These are phyloP conservation scores for Bipolaris bicolor DNA, from an alignment of 2,329 filamentous ascomycete genomes.

Conservation along the genomic window DNA sequence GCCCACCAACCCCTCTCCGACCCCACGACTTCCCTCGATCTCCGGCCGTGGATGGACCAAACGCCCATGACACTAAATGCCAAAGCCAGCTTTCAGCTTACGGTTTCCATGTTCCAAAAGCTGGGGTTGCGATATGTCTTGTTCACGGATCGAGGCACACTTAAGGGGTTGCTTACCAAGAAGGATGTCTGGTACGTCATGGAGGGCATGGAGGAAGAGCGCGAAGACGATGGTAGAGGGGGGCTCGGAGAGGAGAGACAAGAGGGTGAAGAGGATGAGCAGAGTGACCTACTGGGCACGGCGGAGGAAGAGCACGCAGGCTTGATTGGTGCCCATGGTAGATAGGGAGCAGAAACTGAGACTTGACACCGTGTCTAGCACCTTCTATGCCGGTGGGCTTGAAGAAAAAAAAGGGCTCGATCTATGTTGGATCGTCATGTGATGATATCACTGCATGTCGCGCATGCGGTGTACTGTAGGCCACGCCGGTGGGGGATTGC, in stretches of 20 bases:
- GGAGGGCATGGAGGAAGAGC: conserved; percentile 60
- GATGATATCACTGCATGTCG: conserved; percentile 5
- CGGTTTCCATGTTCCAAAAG: conserved; percentile 91
- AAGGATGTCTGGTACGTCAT: conserved; percentile 97
- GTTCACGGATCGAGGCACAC: conserved; percentile 78
- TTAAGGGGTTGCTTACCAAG: conserved; percentile 90
- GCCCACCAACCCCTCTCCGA: conserved; percentile 78
- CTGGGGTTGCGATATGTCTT: conserved; percentile 89
- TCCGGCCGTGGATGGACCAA: conserved; percentile 98
- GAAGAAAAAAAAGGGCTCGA: neutral
- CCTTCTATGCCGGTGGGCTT: neutral
- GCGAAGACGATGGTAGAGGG: conserved; percentile 38
- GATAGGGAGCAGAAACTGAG: conserved; percentile 10
- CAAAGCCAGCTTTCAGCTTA: conserved; percentile 78
- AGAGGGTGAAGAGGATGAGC: conserved; percentile 44
- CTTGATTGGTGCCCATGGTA: conserved; percentile 22
- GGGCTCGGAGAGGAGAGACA: conserved; percentile 43
- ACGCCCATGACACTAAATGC: conserved; percentile 90
- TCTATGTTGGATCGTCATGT: neutral
- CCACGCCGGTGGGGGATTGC: conserved; percentile 4
- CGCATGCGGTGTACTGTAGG: conserved; percentile 4
- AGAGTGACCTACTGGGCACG: conserved; percentile 48
- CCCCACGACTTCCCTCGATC: conserved; percentile 77
- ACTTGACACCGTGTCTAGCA: conserved; percentile 5
- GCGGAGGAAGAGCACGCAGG: conserved; percentile 30